Percentiles rank a stretch among this genome's conserved stretches.
phyloP scores from a whole-genome alignment of 176 grass and related monocot species.

The bread wheat (Triticum aestivum) region DNA sequence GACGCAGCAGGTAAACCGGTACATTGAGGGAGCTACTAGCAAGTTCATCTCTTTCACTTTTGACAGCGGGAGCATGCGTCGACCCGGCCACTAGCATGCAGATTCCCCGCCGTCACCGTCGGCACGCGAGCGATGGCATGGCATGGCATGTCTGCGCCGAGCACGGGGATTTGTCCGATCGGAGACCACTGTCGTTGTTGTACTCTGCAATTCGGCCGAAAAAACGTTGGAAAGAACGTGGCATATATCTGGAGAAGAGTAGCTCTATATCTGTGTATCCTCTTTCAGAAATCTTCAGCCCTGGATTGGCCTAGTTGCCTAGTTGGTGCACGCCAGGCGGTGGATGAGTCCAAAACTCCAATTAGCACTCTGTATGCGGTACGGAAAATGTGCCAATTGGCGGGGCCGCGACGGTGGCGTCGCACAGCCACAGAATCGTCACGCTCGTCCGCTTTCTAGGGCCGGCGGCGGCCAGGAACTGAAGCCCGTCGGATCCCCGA shows the following conservation, averaged over 20 bases:
- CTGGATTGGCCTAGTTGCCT: neutral
- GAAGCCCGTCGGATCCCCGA: neutral
- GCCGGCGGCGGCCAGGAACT: neutral
- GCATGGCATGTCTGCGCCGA: neutral
- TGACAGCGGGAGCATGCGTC: neutral
- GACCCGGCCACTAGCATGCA: neutral
- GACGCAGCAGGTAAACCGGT: neutral
- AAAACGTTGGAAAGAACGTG: neutral
- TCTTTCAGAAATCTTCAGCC: neutral
- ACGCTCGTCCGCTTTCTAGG: neutral
- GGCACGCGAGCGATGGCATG: neutral
- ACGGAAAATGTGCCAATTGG: neutral
- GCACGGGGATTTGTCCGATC: slow-evolving; percentile 11
- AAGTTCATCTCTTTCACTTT: neutral
- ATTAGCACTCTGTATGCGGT: neutral
- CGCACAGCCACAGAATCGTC: neutral
- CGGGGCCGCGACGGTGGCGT: neutral
- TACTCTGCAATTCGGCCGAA: neutral
- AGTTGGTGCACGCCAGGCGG: neutral
- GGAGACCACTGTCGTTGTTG: neutral
- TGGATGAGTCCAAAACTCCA: neutral
- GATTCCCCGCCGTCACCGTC: slow-evolving; percentile 9
- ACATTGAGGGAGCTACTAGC: neutral
- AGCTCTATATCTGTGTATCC: no score
- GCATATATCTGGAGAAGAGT: no score